Evolutionary conservation across 148 eudicot species (phyloP), one percentile per base, ranked within the genome.

Genomic region (Dysphania ambrosioides): DNA sequence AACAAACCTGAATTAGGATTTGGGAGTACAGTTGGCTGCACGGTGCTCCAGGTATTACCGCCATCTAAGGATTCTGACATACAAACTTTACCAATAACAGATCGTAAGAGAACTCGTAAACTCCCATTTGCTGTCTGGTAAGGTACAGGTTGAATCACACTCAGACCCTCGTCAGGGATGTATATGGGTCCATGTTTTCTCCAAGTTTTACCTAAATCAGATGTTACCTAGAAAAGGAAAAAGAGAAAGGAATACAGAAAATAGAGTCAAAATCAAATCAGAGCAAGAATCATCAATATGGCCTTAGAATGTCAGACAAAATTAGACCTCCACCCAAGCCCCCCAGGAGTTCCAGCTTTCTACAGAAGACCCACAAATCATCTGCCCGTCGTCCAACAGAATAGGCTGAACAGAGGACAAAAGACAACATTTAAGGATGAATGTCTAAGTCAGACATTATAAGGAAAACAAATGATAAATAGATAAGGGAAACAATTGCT

Each of bases 271-370:
- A 74, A 57, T 40, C 26, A 61, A 42, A 44, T 70, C 13, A 30
- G 58, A 64, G 24, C 19, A 21, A 38, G 13, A 11, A 42, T 31
- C 30, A 70, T n/a, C 34, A 60, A 72, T 35, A 36, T 29, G 60
- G 38, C 70, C 31, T 51, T 44, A 42, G 6, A 40, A 51, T 68
- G 65, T 24, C 41, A 30, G 62, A 94, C 98, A 40, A 51, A 61
- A 58, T 24, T 34, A 30, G 62, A 94, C 98, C 96, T 95, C 97
- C 64, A 90, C 85, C 98, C 97, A 95, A 61, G 98, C 85, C 1
- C 98, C 97, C 98, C 98, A 95, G 65, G 98, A 88, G 79, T 95
- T 95, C 98, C 98, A 95, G 84, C 98, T 95, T 81, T 95, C 98
- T 2, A 92, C 92, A 72, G 98, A 95, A 23, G 98, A 95, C 66